Evolutionary conservation across 441 rosid genomes (phyloP).

Genomic region (Arabidopsis lyrata): DNA sequence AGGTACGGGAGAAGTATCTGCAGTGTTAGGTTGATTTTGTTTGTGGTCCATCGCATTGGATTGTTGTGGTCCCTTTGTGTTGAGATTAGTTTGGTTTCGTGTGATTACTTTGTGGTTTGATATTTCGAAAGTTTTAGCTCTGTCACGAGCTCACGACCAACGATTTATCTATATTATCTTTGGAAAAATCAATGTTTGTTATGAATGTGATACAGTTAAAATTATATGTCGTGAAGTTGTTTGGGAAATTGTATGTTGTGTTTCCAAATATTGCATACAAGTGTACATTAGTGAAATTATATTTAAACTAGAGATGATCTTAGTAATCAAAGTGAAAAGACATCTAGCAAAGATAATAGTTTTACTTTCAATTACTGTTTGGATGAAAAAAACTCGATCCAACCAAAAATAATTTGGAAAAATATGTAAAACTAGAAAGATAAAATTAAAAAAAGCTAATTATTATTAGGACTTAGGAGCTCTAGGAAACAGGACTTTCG

Average conservation of each 20-base stretch:
- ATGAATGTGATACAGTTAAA: not conserved
- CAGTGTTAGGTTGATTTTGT: not conserved
- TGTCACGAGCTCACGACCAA: not conserved
- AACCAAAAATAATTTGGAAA: not conserved
- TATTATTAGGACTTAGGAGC: too few species aligned
- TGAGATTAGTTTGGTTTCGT: not conserved
- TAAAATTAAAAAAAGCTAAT: not conserved
- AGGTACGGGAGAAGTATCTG: not conserved
- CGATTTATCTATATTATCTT: too few species aligned
- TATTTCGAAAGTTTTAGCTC: not conserved
- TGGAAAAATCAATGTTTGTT: not conserved
- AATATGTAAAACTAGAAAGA: not conserved
- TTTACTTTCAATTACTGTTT: not conserved
- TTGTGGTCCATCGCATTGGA: conserved; percentile 14
- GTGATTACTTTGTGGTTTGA: conserved; percentile 2
- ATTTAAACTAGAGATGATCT: not conserved
- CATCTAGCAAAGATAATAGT: not conserved
- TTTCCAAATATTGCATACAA: not conserved
- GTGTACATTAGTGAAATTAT: not conserved
- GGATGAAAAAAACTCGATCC: not conserved
- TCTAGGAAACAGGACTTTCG: too few species aligned
- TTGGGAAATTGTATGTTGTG: not conserved
- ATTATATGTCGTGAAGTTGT: not conserved
- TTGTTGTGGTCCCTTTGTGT: conserved; percentile 17
- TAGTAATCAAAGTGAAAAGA: not conserved